Conservation (phyloP, 176 grass and related monocot genomes). For the Oryza meridionalis region DNA sequence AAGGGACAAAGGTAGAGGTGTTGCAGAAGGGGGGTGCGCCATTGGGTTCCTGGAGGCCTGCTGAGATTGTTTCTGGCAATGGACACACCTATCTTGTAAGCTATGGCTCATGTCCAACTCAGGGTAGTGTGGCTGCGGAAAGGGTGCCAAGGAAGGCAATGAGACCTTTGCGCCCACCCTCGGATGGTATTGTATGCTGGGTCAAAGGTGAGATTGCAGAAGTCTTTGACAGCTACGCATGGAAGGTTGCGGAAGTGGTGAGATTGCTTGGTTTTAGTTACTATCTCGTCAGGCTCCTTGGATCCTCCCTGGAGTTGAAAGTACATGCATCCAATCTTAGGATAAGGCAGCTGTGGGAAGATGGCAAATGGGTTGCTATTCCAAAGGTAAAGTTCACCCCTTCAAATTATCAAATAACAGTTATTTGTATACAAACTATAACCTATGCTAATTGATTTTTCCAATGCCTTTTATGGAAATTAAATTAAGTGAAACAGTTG, state of each 20-base stretch:
- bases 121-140: constrained; percentile 39
- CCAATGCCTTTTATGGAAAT: constrained; percentile 18
- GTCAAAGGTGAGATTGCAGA: constrained; percentile 53
- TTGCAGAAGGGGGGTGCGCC: constrained; percentile 51
- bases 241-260: constrained; percentile 69
- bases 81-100: constrained; percentile 66
- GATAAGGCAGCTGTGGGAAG: constrained; percentile 63
- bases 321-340: constrained; percentile 53
- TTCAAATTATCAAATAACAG: constrained; percentile 15
- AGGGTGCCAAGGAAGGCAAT: constrained; percentile 65
- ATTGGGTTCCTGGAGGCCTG: constrained; percentile 64
- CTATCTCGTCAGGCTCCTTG: constrained; percentile 64
- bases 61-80: constrained; percentile 75
- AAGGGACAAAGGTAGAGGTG: constrained; percentile 71
- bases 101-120: constrained; percentile 38
- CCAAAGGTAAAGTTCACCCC: constrained; percentile 64
- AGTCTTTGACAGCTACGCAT: constrained; percentile 70
- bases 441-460: background rate
- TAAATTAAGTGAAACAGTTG: constrained; percentile 17
- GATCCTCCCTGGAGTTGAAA: constrained; percentile 57
- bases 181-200: constrained; percentile 42
- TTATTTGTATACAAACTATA: background rate
- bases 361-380: constrained; percentile 68
- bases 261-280: constrained; percentile 48
- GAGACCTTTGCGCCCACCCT: constrained; percentile 51